Evolutionary conservation across 2,329 filamentous ascomycete species (phyloP).

Genomic region (Aspergillus proliferans): DNA sequence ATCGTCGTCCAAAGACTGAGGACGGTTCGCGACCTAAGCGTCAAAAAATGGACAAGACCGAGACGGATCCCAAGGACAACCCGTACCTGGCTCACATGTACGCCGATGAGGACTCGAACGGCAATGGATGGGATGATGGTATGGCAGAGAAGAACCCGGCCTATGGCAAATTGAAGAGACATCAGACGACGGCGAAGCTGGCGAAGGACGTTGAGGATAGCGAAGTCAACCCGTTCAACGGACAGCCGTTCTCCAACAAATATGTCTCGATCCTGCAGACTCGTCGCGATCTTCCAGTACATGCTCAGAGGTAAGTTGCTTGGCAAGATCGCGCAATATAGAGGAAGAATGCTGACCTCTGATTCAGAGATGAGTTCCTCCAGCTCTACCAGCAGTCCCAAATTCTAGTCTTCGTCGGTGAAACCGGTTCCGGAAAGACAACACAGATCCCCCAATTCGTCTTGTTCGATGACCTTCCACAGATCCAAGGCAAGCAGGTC

Average conservation of each 20-base stretch:
- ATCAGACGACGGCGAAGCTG: conserved; percentile 71
- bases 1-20: conserved; percentile 50
- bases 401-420: conserved; percentile 96
- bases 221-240: conserved; percentile 79
- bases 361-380: conserved; percentile 74
- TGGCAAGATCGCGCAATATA: background rate
- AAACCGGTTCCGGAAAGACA: conserved; percentile 98
- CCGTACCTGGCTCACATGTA: conserved; percentile 91
- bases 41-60: conserved; percentile 45
- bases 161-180: conserved; percentile 64
- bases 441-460: conserved; percentile 99
- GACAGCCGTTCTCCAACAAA: conserved; percentile 65
- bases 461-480: conserved; percentile 90
- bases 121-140: conserved; percentile 17
- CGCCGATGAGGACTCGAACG: conserved; percentile 44
- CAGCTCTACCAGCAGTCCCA: conserved; percentile 87
- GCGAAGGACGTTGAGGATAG: conserved; percentile 71
- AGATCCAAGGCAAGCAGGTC: conserved; percentile 78
- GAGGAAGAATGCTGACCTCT: background rate
- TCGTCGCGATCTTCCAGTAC: conserved; percentile 79
- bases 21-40: conserved; percentile 49
- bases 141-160: conserved; percentile 35
- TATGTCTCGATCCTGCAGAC: conserved; percentile 88
- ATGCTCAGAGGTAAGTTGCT: conserved; percentile 69
- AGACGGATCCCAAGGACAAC: conserved; percentile 57